phyloP scores from a whole-genome alignment of 441 rosid genomes.

The Adansonia madagascariensis region DNA sequence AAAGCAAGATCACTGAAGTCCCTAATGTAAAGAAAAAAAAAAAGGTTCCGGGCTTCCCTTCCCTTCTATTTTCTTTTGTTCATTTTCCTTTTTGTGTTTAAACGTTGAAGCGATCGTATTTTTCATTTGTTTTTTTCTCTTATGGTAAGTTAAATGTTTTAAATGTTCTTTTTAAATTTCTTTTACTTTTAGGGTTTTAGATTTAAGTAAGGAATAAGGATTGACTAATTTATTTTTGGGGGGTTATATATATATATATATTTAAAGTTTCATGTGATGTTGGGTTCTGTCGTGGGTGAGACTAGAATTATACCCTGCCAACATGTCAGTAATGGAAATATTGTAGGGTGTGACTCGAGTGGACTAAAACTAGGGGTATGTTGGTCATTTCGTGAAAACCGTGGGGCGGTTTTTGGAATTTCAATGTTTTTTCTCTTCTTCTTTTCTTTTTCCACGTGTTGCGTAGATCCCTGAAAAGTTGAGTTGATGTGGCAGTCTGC shows the following conservation, averaged over 20 bases:
- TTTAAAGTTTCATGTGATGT: background rate
- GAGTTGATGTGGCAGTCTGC: background rate
- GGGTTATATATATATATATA: background rate
- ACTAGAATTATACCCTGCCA: background rate
- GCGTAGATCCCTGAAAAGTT: background rate
- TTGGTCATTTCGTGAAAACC: background rate
- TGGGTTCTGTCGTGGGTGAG: slow-evolving; percentile 22
- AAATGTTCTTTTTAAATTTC: background rate
- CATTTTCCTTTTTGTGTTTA: too few species aligned
- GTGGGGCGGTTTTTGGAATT: slow-evolving; percentile 6
- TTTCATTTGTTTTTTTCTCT: background rate
- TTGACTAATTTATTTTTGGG: background rate
- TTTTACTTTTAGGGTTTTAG: slow-evolving; percentile 7
- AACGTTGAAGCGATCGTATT: background rate
- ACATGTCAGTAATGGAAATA: slow-evolving; percentile 17
- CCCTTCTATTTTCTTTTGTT: background rate
- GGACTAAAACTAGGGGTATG: background rate
- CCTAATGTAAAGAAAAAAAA: slow-evolving; percentile 54
- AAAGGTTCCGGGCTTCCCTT: background rate
- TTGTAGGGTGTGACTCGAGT: background rate
- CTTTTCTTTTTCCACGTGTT: background rate
- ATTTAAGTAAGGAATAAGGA: background rate
- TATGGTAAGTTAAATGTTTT: background rate
- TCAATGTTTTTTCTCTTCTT: background rate
- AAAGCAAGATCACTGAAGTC: slow-evolving; percentile 89